Evolutionary conservation across 2,329 filamentous ascomycete species (phyloP), one percentile per base, ranked within the genome.

Genomic region (Colletotrichum chlorophyti): DNA sequence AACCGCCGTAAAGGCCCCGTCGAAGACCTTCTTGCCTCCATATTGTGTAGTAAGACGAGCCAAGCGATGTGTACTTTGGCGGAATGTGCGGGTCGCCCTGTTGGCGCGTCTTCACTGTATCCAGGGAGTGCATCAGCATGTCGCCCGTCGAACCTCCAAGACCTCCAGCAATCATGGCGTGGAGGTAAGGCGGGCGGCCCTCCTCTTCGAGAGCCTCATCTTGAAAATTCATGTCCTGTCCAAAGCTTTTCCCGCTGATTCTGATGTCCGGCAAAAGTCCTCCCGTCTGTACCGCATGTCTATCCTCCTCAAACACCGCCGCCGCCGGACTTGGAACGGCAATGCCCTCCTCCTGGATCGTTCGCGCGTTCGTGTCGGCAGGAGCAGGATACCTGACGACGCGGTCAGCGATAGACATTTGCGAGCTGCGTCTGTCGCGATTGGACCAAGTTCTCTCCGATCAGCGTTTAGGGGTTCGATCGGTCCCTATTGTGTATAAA

Each of bases 41-140:
- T 70, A 99, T 99, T 35, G 90, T 98, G 70, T 90, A 85, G 76
- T 98, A 99, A 4, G 94, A 95, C 58, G 90, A 91, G 34, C 90
- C 91, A 74, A 98, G 87, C 14, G 92, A 94, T 10, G 90, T 89
- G 76, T 99, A 99, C 76, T 91, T 96, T 2, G 95, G 90, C 19
- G 95, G 95, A 60, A 97, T 84, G 71, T 95, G 90, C 40, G 94
- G 93, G 70, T 98, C 95, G 69, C 94, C 95, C 76, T 99, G 95
- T 74, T 99, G 96, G 66, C 95, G 86, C 42, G 95, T 99, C 78
- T 99, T 99, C 68, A 99, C 95, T 1, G 95, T 99, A 74, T 99
- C 95, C 69, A 99, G 84, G 41, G 94, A 98, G 78, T 99, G 95
- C 95, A 99, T 99, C 65, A 99, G 80, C 84, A 99, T 90, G 74